Conservation (phyloP, 2,329 filamentous ascomycete genomes). For the Stromatinia cepivora region DNA sequence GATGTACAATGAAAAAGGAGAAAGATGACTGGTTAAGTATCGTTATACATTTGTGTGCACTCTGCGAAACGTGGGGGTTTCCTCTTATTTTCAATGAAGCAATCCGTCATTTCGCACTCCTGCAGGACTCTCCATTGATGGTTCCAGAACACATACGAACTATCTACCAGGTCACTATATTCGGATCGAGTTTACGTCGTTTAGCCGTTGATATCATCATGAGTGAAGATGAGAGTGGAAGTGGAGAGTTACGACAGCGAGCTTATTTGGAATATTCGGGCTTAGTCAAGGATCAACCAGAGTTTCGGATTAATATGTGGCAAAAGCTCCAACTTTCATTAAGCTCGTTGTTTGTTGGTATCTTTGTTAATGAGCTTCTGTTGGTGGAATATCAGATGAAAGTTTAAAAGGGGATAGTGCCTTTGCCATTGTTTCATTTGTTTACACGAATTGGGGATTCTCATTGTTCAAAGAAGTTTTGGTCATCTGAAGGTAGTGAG, state of each 20-base stretch:
- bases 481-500: too few species aligned
- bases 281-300: too few species aligned
- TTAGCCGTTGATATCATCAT: neutral
- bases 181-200: neutral
- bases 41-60: neutral
- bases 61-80: neutral
- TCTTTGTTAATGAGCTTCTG: too few species aligned
- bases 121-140: neutral
- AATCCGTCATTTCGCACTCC: neutral
- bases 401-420: neutral
- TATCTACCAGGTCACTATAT: neutral
- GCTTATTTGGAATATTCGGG: neutral
- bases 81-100: neutral
- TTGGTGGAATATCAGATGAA: neutral
- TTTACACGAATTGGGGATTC: neutral
- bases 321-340: neutral
- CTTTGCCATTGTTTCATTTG: neutral
- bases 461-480: neutral
- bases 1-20: too few species aligned
- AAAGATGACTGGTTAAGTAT: neutral
- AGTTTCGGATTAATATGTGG: neutral
- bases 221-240: too few species aligned
- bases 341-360: neutral
- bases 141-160: neutral
- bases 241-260: neutral